Conservation (phyloP, 2,329 filamentous ascomycete genomes). For the Falciphora oryzae region DNA sequence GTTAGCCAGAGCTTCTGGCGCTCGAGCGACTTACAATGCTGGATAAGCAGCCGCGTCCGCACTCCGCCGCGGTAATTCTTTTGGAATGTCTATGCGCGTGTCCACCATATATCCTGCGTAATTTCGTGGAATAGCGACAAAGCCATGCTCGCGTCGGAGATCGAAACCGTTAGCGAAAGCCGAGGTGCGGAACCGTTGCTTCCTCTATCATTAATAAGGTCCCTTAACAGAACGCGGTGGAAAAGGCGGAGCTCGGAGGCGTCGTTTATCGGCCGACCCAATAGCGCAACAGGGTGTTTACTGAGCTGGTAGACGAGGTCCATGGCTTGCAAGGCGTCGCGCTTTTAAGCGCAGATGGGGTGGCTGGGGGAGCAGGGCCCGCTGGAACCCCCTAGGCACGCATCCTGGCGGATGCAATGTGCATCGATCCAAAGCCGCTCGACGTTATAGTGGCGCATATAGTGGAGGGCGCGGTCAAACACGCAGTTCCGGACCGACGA, state of each 20-base stretch:
- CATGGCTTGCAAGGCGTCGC: conserved; percentile 25
- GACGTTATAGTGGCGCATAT: conserved; percentile 20
- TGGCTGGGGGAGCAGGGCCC: too few relatives aligned
- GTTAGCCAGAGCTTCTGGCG: too few relatives aligned
- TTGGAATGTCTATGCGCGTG: conserved; percentile 28
- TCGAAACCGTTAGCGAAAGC: neutral
- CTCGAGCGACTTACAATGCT: conserved; percentile 18
- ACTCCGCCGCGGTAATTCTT: conserved; percentile 26
- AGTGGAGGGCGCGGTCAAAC: conserved; percentile 18
- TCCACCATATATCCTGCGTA: conserved; percentile 25
- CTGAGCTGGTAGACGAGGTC: conserved; percentile 27
- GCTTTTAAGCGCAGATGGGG: conserved; percentile 18
- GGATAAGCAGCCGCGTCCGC: conserved; percentile 24
- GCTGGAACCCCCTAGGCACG: too few relatives aligned
- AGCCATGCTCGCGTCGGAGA: conserved; percentile 14
- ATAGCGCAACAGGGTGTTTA: conserved; percentile 24
- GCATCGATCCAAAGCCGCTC: conserved; percentile 24
- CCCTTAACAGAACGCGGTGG: neutral
- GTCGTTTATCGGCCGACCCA: conserved; percentile 13
- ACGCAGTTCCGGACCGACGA: conserved; percentile 22
- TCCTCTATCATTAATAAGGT: neutral
- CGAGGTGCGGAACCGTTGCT: conserved; percentile 8
- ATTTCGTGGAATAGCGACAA: conserved; percentile 20
- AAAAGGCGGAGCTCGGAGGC: neutral
- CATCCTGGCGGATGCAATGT: conserved; percentile 22